Evolutionary conservation across 2,329 filamentous ascomycete genomes (phyloP), one percentile per base, ranked within the genome.

Genomic region (Colletotrichum nymphaeae): DNA sequence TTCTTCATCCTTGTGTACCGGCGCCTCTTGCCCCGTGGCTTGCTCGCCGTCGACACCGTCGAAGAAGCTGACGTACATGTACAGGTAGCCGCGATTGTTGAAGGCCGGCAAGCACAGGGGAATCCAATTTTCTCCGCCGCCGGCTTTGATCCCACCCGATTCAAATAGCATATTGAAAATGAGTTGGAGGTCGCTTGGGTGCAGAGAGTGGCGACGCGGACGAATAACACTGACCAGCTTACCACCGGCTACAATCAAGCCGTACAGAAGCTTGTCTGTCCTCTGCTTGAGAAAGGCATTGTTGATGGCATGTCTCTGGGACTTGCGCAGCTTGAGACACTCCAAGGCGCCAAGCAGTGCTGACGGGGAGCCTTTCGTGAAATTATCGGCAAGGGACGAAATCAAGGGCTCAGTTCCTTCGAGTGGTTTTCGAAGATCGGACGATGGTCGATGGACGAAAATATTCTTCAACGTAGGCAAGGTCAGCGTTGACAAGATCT

Each of bases 111-210:
- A 88, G 78, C 97, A 99, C 7, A 99, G 88, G 0, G 97, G 97
- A 60, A 98, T 96, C 97, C 97, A 99, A 78, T 96, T 98, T 83
- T 99, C 97, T 35, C 96, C 97, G 52, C 89, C 95, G 6, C 94
- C 95, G 24, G 95, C 93, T 80, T 97, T 96, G 80, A 99, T 93
- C 56, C 94, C 93, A 62, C 95, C 94, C 2, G 96, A 97, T 84
- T 97, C 95, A 78, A 99, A 99, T 2, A 99, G 91, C 97, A 99
- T 99, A 80, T 98, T 98, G 88, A 99, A 99, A 74, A 99, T 95
- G 58, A 99, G 89, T 79, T 98, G 96, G 28, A 99, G 88, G 80
- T 99, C 97, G 75, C 95, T 96, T 0, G 97, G 97, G 78, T 99
- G 97, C 2, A 99, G 88, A 0, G 95, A 98, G 82, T 99, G 97